Base-by-base conservation (phyloP, 179 eudicot genomes). In the Spinacia oleracea region DNA sequence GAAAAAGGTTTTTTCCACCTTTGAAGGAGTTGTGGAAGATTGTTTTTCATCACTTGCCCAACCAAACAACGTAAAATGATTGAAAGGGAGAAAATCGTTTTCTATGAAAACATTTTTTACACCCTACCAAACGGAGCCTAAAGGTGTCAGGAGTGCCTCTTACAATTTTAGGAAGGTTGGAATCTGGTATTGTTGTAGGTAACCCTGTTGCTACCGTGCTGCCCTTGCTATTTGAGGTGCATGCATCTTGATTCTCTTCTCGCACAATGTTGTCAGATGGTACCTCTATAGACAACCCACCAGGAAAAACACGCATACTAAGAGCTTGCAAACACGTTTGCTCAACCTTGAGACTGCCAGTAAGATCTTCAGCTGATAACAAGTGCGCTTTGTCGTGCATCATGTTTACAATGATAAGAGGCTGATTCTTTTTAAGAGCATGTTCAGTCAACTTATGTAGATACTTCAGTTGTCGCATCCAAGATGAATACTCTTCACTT, bases 271-370 rank as follows among this genome's bases (percentile, higher is more conserved):
- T 73, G 73, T 70, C 77, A 70, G 79, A 69, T 53, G 90, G 86
- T 74, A 93, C 81, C 74, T 90, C 90, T 72, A 88, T 81, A 4
- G 81, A 68, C 68, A 82, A 81, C 21, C 84, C 83, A 65, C 87
- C 89, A 48, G 97, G 91, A 67, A 85, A 85, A 63, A 84, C 81
- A 85, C 86, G 84, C 80, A 91, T 89, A 64, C 89, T 82, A 64
- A 96, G 89, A 83, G 94, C 90, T 87, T 85, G 96, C 83, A 93
- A 80, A 74, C 95, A 93, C 84, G 83, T 80, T 53, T 85, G 89
- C 82, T 93, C 96, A 73, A 85, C 79, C 83, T 93, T 92, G 11
- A 72, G 72, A 46, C 84, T 77, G 72, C 90, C 95, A 72, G 84
- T 81, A 73, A 88, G 83, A 81, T 90, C 89, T 66, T 89, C 88